Evolutionary conservation across 768 basidiomycete genomes (phyloP).

Genomic region (Rhizopogon rudus): DNA sequence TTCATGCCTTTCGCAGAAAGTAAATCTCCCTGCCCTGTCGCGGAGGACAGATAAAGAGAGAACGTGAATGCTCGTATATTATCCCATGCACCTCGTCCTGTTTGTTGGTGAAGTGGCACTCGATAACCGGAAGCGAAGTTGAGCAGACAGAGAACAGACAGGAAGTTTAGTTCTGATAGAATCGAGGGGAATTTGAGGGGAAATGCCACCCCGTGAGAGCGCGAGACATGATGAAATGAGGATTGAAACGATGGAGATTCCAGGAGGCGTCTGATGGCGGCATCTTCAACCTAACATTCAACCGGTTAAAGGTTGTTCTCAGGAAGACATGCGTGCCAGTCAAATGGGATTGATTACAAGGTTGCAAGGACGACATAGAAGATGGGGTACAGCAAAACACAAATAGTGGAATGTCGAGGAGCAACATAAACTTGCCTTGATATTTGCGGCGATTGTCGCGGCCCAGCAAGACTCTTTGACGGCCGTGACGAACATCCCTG

Average conservation of each 20-base stretch:
- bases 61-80: slow-evolving; percentile 72
- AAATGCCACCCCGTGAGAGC: slow-evolving; percentile 64
- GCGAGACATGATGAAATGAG: slow-evolving; percentile 58
- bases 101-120: slow-evolving; percentile 61
- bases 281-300: slow-evolving; percentile 45
- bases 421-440: slow-evolving; percentile 43
- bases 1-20: slow-evolving; percentile 68
- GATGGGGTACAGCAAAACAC: background rate
- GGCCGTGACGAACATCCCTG: slow-evolving; percentile 43
- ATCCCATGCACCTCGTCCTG: slow-evolving; percentile 81
- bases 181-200: slow-evolving; percentile 76
- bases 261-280: slow-evolving; percentile 57
- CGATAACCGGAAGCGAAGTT: slow-evolving; percentile 86
- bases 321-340: background rate
- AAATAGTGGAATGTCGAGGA: background rate
- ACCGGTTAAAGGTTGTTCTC: slow-evolving; percentile 6
- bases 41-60: slow-evolving; percentile 64
- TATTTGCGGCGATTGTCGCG: slow-evolving; percentile 41
- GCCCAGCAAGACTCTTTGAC: slow-evolving; percentile 50
- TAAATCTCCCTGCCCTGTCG: slow-evolving; percentile 47
- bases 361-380: background rate
- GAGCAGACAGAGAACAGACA: slow-evolving; percentile 72
- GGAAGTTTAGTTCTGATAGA: slow-evolving; percentile 73
- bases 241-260: slow-evolving; percentile 57
- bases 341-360: too few relatives aligned